These are phyloP conservation scores for Vigna reflexopilosa DNA, from an alignment of 306 rosid genomes.

Conservation along the genomic window DNA sequence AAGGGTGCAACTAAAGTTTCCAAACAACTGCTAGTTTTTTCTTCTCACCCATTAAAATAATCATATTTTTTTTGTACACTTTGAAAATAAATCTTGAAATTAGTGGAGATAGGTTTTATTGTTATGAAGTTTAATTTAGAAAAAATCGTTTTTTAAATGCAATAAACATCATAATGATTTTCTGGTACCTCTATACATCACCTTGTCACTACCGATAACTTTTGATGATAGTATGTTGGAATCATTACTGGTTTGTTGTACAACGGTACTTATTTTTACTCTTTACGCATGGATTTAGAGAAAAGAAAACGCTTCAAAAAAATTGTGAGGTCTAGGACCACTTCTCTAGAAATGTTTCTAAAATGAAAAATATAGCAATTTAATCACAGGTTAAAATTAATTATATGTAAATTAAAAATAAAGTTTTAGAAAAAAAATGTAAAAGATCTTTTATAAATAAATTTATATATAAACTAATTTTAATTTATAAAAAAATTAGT, in stretches of 20 bases:
- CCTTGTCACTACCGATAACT: background rate
- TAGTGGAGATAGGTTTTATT: background rate
- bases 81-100: background rate
- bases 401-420: no score
- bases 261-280: background rate
- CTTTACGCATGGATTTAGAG: conserved; percentile 1
- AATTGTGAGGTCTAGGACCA: background rate
- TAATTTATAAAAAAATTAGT: no score
- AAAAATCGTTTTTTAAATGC: background rate
- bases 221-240: conserved; percentile 11
- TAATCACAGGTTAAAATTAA: no score
- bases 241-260: conserved; percentile 19
- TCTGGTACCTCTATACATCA: conserved; percentile 13
- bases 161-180: conserved; percentile 25
- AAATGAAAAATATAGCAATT: no score
- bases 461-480: no score
- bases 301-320: background rate
- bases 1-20: conserved; percentile 37
- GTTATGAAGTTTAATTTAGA: background rate
- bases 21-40: conserved; percentile 22
- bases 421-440: no score
- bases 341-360: no score
- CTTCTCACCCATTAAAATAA: conserved; percentile 37
- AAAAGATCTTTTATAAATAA: no score
- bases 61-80: background rate